Base-by-base conservation (phyloP, 495 filamentous ascomycete genomes). In the Monascus purpureus region DNA sequence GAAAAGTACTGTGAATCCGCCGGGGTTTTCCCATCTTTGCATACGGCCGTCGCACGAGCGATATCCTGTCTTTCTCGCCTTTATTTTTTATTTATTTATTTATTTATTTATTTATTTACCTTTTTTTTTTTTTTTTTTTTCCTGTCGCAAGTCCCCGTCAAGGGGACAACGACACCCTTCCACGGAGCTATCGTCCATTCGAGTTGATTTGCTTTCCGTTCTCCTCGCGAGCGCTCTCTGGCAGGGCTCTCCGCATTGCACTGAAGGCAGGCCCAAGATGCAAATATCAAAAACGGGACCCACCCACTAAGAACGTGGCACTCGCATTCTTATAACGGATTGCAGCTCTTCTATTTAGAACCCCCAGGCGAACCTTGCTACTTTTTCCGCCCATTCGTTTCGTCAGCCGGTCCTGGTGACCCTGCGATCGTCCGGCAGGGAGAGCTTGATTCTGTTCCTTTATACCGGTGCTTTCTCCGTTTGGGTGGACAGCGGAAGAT, bases 221-320 rank as follows among this genome's bases (percentile, higher is more conserved):
- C 38, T 31, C 28, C 32, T 47, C 45, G 57, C 51, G 57, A 58
- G 52, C 45, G 57, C 53, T 59, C 55, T 57, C 57, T 43, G 53
- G 50, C 46, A 61, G 59, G 50, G 61, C 55, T 55, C 57, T 60
- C 50, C 57, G 53, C 53, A 55, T 59, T 52, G 47, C 50, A 59
- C 52, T 46, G 43, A 37, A 62, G 45, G 46, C 53, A 57, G 49
- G 55, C 50, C 20, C 61, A 65, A 63, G 52, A 65, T 65, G 61
- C 61, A 62, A 51, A 63, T 50, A 62, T 57, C 55, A 59, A 61
- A 49, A 52, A 47, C 59, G 34, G 48, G 50, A 42, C 40, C 48
- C 49, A 44, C 53, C 51, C 56, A 52, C 50, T 60, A 57, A 61
- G 55, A 52, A 61, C 56, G 59, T 61, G 59, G 56, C 54, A 57